These are phyloP conservation scores for Starmera pachycereana DNA, from an alignment of 805 yeast species.

Conservation along the genomic window DNA sequence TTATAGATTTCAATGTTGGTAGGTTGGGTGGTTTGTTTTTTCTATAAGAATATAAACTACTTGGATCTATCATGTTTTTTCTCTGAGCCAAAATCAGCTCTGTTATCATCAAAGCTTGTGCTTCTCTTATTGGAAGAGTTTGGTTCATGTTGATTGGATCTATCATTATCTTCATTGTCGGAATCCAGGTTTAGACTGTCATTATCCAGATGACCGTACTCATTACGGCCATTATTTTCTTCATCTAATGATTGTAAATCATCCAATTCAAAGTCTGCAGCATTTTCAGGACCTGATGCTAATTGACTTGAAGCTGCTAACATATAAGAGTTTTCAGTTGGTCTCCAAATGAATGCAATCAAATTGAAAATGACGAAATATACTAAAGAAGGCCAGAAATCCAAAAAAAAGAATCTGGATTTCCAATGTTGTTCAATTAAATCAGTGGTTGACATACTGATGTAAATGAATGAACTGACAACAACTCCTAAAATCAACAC, in stretches of 20 bases:
- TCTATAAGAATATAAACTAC: neutral
- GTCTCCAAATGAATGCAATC: constrained; percentile 92
- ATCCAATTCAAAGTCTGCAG: constrained; percentile 56
- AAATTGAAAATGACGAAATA: constrained; percentile 78
- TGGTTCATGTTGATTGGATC: neutral
- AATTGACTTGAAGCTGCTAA: constrained; percentile 90
- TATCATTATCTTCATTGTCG: constrained; percentile 9
- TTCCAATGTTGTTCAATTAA: constrained; percentile 88
- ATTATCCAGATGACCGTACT: constrained; percentile 14
- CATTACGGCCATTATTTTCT: constrained; percentile 29
- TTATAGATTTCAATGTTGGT: too few relatives aligned
- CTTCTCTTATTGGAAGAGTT: neutral
- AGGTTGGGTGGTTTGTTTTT: neutral
- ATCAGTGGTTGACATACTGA: constrained; percentile 67
- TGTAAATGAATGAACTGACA: constrained; percentile 55
- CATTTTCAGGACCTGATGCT: constrained; percentile 68
- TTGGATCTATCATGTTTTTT: neutral
- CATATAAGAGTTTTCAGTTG: constrained; percentile 90
- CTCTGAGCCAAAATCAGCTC: neutral
- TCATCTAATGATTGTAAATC: constrained; percentile 36
- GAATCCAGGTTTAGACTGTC: constrained; percentile 17
- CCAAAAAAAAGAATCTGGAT: constrained; percentile 75
- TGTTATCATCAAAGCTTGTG: neutral
- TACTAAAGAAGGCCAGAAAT: constrained; percentile 91
- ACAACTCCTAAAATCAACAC: constrained; percentile 62